Percentiles rank a stretch among this genome's conserved stretches.
phyloP scores from a whole-genome alignment of 306 rosid genomes.

The Cyclanthera cordifolia region DNA sequence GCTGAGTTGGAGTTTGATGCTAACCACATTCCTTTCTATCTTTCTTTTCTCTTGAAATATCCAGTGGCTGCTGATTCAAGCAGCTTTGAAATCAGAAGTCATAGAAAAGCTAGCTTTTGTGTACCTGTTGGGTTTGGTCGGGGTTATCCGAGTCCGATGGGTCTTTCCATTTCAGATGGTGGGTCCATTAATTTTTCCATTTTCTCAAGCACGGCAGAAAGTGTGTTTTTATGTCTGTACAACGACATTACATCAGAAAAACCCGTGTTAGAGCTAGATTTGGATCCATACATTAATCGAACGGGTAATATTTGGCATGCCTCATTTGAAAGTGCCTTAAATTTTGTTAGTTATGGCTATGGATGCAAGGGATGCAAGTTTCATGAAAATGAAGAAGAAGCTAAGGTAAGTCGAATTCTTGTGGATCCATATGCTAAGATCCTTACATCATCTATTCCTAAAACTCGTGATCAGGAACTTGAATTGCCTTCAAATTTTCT shows the following conservation, averaged over 20 bases:
- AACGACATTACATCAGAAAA: constrained; percentile 29
- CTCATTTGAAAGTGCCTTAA: constrained; percentile 38
- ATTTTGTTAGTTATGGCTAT: constrained; percentile 65
- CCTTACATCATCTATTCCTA: constrained; percentile 29
- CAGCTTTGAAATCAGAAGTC: constrained; percentile 50
- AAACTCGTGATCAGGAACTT: neutral
- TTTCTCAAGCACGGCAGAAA: constrained; percentile 52
- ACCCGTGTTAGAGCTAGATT: constrained; percentile 84
- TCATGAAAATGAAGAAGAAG: constrained; percentile 19
- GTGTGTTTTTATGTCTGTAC: constrained; percentile 74
- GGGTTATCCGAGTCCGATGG: constrained; percentile 56
- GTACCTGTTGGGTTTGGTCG: constrained; percentile 66
- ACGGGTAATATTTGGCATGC: constrained; percentile 86
- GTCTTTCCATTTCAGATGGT: constrained; percentile 46
- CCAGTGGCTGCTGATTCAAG: constrained; percentile 19
- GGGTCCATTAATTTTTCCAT: constrained; percentile 64
- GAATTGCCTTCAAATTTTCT: constrained; percentile 26
- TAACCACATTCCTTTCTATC: constrained; percentile 50
- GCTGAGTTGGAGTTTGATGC: constrained; percentile 60
- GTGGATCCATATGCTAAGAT: constrained; percentile 82
- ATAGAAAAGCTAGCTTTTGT: constrained; percentile 51
- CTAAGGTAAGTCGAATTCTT: constrained; percentile 21
- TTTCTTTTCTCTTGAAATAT: constrained; percentile 50
- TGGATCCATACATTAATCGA: constrained; percentile 74
- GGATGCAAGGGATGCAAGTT: constrained; percentile 17